A percentile compares a stretch with the other conserved stretches of the same genome.
Conservation (phyloP, 2,329 filamentous ascomycete species). For the Colletotrichum sublineola region DNA sequence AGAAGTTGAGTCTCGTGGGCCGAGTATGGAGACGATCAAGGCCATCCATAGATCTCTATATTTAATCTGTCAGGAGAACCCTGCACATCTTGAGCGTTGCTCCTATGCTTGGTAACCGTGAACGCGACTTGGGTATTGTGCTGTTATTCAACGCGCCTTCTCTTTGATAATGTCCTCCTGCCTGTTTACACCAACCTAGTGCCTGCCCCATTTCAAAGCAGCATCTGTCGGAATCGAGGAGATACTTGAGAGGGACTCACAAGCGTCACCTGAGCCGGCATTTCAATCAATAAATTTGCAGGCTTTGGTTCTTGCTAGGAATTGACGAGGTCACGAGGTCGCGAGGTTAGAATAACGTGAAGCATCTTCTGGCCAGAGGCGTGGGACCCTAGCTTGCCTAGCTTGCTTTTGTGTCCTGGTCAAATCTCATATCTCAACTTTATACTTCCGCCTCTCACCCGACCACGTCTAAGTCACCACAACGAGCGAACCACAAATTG, state of each 20-base stretch:
- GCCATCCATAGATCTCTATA: neutral
- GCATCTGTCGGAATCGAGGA: neutral
- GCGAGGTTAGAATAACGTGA: neutral
- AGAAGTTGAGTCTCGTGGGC: neutral
- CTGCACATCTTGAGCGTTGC: neutral
- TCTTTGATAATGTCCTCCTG: neutral
- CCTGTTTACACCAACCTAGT: neutral
- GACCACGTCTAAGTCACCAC: neutral
- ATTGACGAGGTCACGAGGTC: neutral
- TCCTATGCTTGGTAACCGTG: neutral
- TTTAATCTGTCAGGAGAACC: neutral
- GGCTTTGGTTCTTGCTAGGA: neutral
- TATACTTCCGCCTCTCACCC: neutral
- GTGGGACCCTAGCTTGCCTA: conserved; percentile 6
- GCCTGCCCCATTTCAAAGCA: neutral
- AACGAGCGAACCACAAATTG: neutral
- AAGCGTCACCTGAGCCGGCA: no score
- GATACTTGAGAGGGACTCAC: neutral
- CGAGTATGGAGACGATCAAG: neutral
- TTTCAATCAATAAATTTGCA: neutral
- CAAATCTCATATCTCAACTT: neutral
- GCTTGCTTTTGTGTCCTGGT: neutral
- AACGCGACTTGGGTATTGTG: neutral
- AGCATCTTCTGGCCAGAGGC: neutral
- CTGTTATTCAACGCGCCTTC: neutral